Conservation (phyloP, 805 yeast species). For the Wickerhamomyces alni region DNA sequence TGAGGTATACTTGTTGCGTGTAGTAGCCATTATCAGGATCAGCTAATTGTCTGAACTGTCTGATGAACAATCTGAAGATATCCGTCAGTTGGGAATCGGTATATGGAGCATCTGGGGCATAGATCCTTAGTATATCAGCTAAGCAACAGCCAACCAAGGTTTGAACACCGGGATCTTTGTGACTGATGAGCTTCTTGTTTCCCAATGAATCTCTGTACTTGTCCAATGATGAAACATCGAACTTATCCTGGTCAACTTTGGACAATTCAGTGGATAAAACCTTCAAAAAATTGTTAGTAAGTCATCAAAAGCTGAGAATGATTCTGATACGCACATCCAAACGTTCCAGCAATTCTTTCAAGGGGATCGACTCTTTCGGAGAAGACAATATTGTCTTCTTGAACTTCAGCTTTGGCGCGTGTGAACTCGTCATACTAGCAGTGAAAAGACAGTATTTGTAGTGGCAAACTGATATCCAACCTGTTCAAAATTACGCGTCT, state of each 20-base stretch:
- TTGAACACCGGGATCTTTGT: conserved; percentile 63
- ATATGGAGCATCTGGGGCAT: conserved; percentile 90
- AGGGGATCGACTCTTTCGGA: conserved; percentile 48
- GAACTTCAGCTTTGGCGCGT: conserved; percentile 27
- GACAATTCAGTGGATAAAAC: conserved; percentile 59
- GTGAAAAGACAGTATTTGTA: background rate
- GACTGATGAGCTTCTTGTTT: conserved; percentile 51
- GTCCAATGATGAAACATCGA: conserved; percentile 40
- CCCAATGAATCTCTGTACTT: conserved; percentile 45
- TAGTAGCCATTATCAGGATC: conserved; percentile 56
- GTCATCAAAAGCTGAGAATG: background rate
- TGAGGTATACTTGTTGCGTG: conserved; percentile 54
- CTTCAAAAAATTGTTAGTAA: conserved; percentile 21
- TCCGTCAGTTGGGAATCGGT: conserved; percentile 54
- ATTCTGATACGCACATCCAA: conserved; percentile 30
- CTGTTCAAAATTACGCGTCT: background rate
- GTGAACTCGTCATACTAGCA: conserved; percentile 13
- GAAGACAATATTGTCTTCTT: conserved; percentile 49
- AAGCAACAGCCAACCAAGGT: conserved; percentile 67
- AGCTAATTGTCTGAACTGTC: conserved; percentile 51
- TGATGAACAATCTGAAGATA: conserved; percentile 60
- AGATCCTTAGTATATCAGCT: conserved; percentile 67
- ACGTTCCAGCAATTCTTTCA: conserved; percentile 55
- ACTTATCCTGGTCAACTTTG: conserved; percentile 52
- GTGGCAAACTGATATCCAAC: background rate